A percentile compares a stretch with the other conserved stretches of the same genome.
phyloP scores from a whole-genome alignment of 2,329 filamentous ascomycete genomes.

The Aurifilum marmelostoma region DNA sequence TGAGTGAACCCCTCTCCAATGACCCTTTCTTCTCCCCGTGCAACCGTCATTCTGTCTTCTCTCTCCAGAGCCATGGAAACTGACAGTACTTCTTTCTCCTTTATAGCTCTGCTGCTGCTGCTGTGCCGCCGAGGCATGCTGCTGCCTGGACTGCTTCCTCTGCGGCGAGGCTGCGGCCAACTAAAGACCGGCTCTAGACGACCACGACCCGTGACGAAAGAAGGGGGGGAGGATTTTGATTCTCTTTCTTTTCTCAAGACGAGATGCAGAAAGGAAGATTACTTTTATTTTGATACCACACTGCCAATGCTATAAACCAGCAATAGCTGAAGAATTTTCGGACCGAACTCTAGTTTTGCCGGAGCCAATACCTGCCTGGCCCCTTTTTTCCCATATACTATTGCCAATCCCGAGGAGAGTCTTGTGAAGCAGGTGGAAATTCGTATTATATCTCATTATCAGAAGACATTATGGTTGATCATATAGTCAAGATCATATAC shows the following conservation, averaged over 20 bases:
- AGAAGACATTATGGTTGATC: background rate
- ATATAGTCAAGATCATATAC: background rate
- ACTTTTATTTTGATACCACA: slow-evolving; percentile 12
- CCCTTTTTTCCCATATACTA: background rate
- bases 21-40: background rate
- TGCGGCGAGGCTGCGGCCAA: slow-evolving; percentile 18
- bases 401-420: background rate
- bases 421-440: background rate
- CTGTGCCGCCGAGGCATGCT: slow-evolving; percentile 16
- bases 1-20: slow-evolving; percentile 1
- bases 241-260: background rate
- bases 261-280: background rate
- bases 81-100: background rate
- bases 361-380: background rate
- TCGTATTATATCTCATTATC: background rate
- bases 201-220: slow-evolving; percentile 12
- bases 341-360: background rate
- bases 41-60: background rate
- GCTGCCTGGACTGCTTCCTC: slow-evolving; percentile 22
- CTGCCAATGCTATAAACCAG: slow-evolving; percentile 5
- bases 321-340: background rate
- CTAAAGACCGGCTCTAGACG: slow-evolving; percentile 4
- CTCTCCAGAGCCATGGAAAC: background rate
- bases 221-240: background rate
- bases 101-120: slow-evolving; percentile 19